Base-by-base conservation (phyloP, 2,329 filamentous ascomycete genomes). In the Hypoxylon sp. region DNA sequence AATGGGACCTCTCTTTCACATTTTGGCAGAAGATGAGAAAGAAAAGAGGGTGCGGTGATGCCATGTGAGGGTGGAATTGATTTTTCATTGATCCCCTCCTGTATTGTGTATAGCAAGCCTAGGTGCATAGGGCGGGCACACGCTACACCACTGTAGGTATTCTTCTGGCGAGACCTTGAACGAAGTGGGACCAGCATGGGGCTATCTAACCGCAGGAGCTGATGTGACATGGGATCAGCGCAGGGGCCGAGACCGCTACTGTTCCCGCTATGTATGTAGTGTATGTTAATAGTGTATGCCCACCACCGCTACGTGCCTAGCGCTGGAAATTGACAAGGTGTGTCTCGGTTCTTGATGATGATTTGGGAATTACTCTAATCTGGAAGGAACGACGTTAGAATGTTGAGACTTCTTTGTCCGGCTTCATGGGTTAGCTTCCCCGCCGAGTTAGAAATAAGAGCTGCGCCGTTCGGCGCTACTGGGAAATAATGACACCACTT, bases 221-320 rank as follows among this genome's bases (percentile, higher is more conserved):
- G 24, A 40, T 44, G 61, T 16, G 53, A 28, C 32, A 48, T 16
- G 36, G 52, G 53, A 67, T 68, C 53, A 54, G 58, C 57, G 40
- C 57, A 65, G 61, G 54, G 53, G 54, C 58, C 65, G 65, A 65
- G 57, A 61, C 56, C 65, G 62, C 61, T 57, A 50, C 18, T 36
- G 16, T 51, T 52, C 11, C 45, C 28, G 16, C 26, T 26, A 14
- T n/a, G n/a, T n/a, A n/a, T n/a, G n/a, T n/a, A n/a, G n/a, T n/a
- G n/a, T n/a, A n/a, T n/a, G n/a, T n/a, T n/a, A n/a, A n/a, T n/a
- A n/a, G n/a, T n/a, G n/a, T n/a, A n/a, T 51, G 26, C 20, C n/a
- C 46, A 62, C 30, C 18, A 52, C 30, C 42, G 26, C 58, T 55
- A 36, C 50, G 32, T 4, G 1, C 28, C 9, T 46, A 63, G 61